phyloP scores from a whole-genome alignment of 2,329 filamentous ascomycete species.

The Emericellopsis atlantica region DNA sequence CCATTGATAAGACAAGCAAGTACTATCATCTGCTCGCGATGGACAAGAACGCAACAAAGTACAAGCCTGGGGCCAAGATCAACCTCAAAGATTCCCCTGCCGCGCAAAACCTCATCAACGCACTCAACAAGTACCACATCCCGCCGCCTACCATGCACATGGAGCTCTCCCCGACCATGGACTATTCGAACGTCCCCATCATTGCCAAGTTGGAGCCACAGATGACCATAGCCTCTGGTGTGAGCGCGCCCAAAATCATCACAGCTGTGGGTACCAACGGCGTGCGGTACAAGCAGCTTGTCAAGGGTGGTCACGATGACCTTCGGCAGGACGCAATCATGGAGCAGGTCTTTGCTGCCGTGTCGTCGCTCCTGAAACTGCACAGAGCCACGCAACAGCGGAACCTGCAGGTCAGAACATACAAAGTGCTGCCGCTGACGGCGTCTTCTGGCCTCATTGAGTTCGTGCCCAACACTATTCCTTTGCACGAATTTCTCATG shows the following conservation, averaged over 20 bases:
- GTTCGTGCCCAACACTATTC: constrained; percentile 88
- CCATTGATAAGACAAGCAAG: constrained; percentile 63
- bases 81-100: constrained; percentile 49
- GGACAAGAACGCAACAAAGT: constrained; percentile 49
- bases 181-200: constrained; percentile 68
- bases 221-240: constrained; percentile 77
- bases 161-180: constrained; percentile 54
- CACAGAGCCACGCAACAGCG: constrained; percentile 81
- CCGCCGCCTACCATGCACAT: constrained; percentile 87
- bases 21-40: constrained; percentile 51
- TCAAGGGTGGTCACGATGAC: constrained; percentile 94
- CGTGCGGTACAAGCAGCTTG: constrained; percentile 71
- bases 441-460: constrained; percentile 84
- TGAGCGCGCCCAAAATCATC: constrained; percentile 89
- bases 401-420: constrained; percentile 82
- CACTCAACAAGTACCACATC: constrained; percentile 53
- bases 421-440: constrained; percentile 89
- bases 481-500: constrained; percentile 83
- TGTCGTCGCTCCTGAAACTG: constrained; percentile 76
- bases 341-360: constrained; percentile 98
- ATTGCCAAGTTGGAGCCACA: constrained; percentile 59
- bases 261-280: constrained; percentile 72
- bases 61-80: constrained; percentile 56
- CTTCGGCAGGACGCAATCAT: constrained; percentile 95
- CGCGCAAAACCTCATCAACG: constrained; percentile 49